phyloP scores from a whole-genome alignment of 305 asterid genomes.

The Fraxinus albicans region DNA sequence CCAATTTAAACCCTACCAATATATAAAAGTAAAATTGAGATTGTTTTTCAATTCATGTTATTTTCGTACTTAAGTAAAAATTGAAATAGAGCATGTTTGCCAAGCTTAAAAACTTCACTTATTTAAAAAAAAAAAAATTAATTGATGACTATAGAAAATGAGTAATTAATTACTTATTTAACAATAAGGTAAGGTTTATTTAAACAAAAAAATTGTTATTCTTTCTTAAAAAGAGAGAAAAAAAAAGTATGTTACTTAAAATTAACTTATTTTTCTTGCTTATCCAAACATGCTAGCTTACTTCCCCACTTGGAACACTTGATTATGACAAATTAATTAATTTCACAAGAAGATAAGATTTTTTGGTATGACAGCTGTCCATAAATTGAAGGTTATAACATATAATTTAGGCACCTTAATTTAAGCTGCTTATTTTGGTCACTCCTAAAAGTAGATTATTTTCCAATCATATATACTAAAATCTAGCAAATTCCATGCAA shows the following conservation, averaged over 20 bases:
- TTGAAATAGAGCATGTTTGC: not conserved
- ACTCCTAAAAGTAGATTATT: constrained; percentile 6
- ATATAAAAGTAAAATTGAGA: not conserved
- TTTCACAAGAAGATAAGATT: constrained; percentile 31
- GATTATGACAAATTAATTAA: constrained; percentile 15
- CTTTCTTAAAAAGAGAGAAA: constrained; percentile 11
- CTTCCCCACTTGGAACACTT: not conserved
- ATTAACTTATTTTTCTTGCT: not conserved
- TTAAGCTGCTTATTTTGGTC: constrained; percentile 18
- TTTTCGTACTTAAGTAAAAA: not conserved
- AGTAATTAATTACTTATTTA: constrained; percentile 7
- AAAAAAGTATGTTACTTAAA: not conserved
- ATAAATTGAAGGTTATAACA: not conserved
- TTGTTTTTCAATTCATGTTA: not conserved
- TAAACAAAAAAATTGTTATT: not conserved
- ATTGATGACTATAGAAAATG: not conserved
- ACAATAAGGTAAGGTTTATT: not conserved
- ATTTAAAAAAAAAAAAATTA: no score
- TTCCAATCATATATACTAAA: not conserved
- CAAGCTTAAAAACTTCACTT: not conserved
- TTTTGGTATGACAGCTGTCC: constrained; percentile 38
- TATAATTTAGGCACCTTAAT: not conserved
- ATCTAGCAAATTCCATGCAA: constrained; percentile 31
- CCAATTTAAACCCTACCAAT: no score
- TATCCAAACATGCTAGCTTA: not conserved